Evolutionary conservation across 768 basidiomycete genomes (phyloP), one percentile per base, ranked within the genome.

Genomic region (Podaxis sp.): DNA sequence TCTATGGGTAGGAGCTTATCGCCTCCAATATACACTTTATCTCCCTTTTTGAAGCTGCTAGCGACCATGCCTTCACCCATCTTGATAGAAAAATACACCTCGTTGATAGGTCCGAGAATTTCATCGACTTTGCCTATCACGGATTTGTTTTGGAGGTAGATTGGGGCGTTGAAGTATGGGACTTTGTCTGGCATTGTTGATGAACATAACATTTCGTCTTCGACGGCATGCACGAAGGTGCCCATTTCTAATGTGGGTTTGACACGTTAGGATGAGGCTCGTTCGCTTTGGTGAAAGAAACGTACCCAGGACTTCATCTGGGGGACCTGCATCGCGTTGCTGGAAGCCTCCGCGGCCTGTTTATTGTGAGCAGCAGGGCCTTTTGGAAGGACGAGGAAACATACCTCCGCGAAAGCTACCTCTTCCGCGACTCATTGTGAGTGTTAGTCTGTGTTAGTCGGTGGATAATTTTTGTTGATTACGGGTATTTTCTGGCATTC

Each of bases 51-150:
- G 79, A 99, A 99, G 74, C 93, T 95, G 67, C 79, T 89, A 7
- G 97, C 96, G 53, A 96, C 87, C 89, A 99, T 95, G 36, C 97
- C 97, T 62, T 92, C 89, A 20, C 89, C 86, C 91, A 98, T 97
- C 81, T 99, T 99, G 66, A 99, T 84, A 2, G 95, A 96, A 72
- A 99, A 99, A 77, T 87, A 99, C 63, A 99, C 95, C 73, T 99
- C 95, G 73, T 97, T 99, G 74, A 99, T 96, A 15, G 97, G 96
- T 2, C 97, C 97, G n/a, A 99, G 85, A 68, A 99, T 99, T 76
- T 99, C 97, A 76, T 99, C 97, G 46, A 99, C 91, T 78, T 97
- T 98, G 65, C 97, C 96, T 65, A 99, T 94, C 67, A 87, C 82
- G 10, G 94, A 92, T 78, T 97, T 99, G 76, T 98, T 97, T 81